Percentiles rank a stretch among this genome's conserved stretches.
Conservation (phyloP, 2,329 filamentous ascomycete species). For the Setomelanomma holmii region DNA sequence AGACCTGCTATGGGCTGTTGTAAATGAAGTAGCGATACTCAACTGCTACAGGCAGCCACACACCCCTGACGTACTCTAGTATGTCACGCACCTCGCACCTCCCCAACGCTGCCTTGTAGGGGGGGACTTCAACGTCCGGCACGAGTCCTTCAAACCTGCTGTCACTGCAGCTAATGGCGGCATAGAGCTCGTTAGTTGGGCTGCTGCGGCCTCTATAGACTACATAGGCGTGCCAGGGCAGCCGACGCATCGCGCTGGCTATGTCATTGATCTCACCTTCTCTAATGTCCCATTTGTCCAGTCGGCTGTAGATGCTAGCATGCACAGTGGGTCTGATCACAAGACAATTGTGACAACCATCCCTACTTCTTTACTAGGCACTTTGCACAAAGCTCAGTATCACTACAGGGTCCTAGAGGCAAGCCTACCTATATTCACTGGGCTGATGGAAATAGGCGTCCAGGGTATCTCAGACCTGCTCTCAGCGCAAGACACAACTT, state of each 20-base stretch:
- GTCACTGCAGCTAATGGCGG: background rate
- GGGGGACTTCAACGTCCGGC: background rate
- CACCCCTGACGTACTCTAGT: background rate
- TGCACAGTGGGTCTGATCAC: background rate
- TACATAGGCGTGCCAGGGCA: background rate
- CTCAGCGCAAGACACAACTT: too few species aligned
- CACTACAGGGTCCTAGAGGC: background rate
- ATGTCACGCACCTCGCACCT: background rate
- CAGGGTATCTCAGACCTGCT: too few species aligned
- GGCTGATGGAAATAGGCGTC: background rate
- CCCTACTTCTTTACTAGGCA: background rate
- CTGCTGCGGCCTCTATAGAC: background rate
- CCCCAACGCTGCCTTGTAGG: background rate
- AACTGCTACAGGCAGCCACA: background rate
- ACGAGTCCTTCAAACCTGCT: background rate
- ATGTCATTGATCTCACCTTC: slow-evolving; percentile 6
- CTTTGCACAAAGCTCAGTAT: background rate
- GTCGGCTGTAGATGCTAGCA: background rate
- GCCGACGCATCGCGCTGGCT: background rate
- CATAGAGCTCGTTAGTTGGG: background rate
- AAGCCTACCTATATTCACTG: background rate
- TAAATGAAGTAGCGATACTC: background rate
- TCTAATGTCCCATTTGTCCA: slow-evolving; percentile 1
- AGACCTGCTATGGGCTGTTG: background rate
- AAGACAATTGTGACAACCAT: background rate